phyloP scores from a whole-genome alignment of 345 rosid genomes.

The Eucalyptus sp. region DNA sequence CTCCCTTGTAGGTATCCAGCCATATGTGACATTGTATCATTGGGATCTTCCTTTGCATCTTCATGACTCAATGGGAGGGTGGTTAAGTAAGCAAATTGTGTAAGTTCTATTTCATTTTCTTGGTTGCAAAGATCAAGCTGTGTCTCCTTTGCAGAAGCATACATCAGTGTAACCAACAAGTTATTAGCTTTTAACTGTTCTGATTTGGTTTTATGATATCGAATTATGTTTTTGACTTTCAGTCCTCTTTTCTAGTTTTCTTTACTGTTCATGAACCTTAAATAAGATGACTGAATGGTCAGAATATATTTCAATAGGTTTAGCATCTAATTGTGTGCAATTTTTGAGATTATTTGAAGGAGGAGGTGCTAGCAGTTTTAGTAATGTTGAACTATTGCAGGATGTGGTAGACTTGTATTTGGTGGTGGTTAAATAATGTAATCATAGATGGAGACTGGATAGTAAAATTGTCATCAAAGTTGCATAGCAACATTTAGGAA shows the following conservation, averaged over 20 bases:
- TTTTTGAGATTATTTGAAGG: background rate
- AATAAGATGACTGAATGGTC: background rate
- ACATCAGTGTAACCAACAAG: background rate
- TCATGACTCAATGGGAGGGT: slow-evolving; percentile 66
- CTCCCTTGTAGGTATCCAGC: slow-evolving; percentile 45
- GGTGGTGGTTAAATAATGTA: background rate
- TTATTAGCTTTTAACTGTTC: background rate
- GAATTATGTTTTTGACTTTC: background rate
- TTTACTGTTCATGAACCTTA: background rate
- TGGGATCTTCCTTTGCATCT: slow-evolving; percentile 94
- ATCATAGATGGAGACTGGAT: background rate
- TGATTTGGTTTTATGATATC: background rate
- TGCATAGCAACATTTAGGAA: background rate
- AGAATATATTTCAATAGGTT: background rate
- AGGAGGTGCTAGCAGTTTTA: background rate
- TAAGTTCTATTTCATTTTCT: slow-evolving; percentile 22
- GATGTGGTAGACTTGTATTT: background rate
- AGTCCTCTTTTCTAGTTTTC: background rate
- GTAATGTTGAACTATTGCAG: background rate
- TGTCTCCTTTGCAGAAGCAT: background rate
- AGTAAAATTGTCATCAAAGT: background rate
- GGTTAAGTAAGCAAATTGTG: slow-evolving; percentile 67
- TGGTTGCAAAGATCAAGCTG: background rate
- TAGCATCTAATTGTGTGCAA: background rate
- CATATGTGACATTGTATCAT: slow-evolving; percentile 68